Base-by-base conservation (phyloP, 75 land plant species). In the Pseudotsuga menziesii region DNA sequence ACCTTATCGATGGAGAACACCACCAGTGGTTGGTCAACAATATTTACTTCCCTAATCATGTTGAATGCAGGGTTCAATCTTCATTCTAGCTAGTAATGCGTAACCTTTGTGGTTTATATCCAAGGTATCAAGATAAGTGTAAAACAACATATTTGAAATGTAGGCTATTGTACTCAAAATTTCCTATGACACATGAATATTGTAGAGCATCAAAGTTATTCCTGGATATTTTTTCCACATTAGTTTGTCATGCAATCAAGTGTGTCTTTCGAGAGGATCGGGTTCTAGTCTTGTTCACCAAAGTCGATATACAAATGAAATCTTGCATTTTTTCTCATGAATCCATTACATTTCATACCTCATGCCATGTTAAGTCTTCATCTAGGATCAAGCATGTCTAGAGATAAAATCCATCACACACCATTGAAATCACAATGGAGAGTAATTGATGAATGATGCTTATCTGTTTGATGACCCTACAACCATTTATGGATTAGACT, bases 171-270 rank as follows among this genome's bases (percentile, higher is more conserved):
- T 74, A 74, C 75, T 74, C 75, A 74, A 25, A 48, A 74, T 35
- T 74, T 74, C 54, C 75, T 74, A 54, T 74, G 75, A 35, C 75
- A 58, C 75, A 74, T 58, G 75, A 74, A 74, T 74, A 54, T 54
- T 56, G 56, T 79, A 52, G 75, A 74, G 75, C 75, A 74, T 74
- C 25, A 27, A 74, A 35, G 32, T 58, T 74, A 29, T 74, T 55
- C 75, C 58, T 74, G 75, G 75, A 48, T 36, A 25, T 74, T 27
- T 58, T 74, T n/a, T 27, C 75, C 60, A 54, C n/a, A 52, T 26
- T 41, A 5, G 41, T 73, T 73, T 79, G 14, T 48, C 27, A 56
- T 52, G 57, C 14, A 22, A 48, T 48, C 35, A 27, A 39, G 36
- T 23, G 5, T 23, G 23, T 61, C 23, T 23, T 23, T 61, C 74